A percentile compares a stretch with the other conserved stretches of the same genome.
Conservation (phyloP, 768 basidiomycete species). For the Glaciozyma martinii region DNA sequence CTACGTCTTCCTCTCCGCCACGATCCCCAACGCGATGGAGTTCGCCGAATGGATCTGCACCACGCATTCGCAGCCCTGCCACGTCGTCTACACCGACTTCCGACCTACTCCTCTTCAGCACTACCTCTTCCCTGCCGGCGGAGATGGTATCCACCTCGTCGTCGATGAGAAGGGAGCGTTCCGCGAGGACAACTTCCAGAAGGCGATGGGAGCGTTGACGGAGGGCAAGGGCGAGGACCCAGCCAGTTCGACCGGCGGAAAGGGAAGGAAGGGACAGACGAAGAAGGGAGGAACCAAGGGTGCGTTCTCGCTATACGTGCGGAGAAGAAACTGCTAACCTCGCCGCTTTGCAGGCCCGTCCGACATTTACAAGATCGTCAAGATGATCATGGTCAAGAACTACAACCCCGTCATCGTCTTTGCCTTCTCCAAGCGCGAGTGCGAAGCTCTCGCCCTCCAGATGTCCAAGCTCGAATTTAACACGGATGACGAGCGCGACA, state of each 20-base stretch:
- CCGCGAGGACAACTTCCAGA: constrained; percentile 91
- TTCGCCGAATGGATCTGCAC: constrained; percentile 99
- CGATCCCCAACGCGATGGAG: constrained; percentile 98
- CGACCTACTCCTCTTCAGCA: constrained; percentile 96
- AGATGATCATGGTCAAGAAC: constrained; percentile 96
- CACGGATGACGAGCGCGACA: constrained; percentile 77
- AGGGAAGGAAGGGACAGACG: constrained; percentile 82
- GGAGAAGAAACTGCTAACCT: not conserved
- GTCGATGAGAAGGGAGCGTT: constrained; percentile 99
- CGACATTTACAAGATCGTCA: constrained; percentile 94
- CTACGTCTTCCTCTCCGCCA: constrained; percentile 97
- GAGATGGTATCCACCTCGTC: constrained; percentile 92
- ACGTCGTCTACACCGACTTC: constrained; percentile 98
- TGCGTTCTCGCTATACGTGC: constrained; percentile 36
- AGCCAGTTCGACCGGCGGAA: constrained; percentile 72
- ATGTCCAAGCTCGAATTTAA: constrained; percentile 97
- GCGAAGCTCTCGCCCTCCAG: constrained; percentile 80
- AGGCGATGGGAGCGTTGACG: constrained; percentile 83
- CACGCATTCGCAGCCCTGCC: constrained; percentile 93
- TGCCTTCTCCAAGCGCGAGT: constrained; percentile 96
- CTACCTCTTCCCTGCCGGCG: constrained; percentile 92
- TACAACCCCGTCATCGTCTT: constrained; percentile 98
- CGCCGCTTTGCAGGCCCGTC: constrained; percentile 56
- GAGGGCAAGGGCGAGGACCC: constrained; percentile 45
- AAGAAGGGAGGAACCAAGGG: constrained; percentile 90